A percentile compares a stretch with the other conserved stretches of the same genome.
These are phyloP conservation scores for Aspergillus avenaceus DNA, from an alignment of 495 filamentous ascomycete species.

Conservation along the genomic window DNA sequence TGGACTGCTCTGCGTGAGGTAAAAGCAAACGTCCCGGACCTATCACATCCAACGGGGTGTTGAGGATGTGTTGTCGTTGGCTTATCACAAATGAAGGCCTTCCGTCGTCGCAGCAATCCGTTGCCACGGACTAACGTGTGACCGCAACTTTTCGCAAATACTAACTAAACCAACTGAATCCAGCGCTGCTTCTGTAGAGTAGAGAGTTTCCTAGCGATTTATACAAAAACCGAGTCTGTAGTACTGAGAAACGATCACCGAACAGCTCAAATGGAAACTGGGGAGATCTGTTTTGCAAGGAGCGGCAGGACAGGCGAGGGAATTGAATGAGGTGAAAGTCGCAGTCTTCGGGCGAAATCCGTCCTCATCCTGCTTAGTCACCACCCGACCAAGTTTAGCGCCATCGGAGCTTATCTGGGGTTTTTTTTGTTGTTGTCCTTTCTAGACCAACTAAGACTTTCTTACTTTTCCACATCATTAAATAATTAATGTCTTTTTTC, in stretches of 20 bases:
- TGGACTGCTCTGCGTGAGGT: background rate
- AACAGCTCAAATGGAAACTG: background rate
- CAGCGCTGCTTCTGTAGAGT: conserved; percentile 10
- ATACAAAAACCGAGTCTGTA: background rate
- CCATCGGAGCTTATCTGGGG: conserved; percentile 3
- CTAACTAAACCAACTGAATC: conserved; percentile 9
- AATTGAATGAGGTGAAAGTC: conserved; percentile 42
- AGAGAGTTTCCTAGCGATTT: conserved; percentile 2
- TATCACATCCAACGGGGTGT: conserved; percentile 6
- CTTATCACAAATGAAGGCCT: conserved; percentile 11
- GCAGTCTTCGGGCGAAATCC: conserved; percentile 39
- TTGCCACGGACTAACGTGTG: conserved; percentile 21
- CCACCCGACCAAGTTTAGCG: conserved; percentile 11
- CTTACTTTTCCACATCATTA: too few species aligned
- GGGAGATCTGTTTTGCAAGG: conserved; percentile 8
- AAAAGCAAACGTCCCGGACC: conserved; percentile 3
- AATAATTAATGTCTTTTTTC: too few species aligned
- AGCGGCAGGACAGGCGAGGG: conserved; percentile 23
- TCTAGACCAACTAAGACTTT: too few species aligned
- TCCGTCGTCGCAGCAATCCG: conserved; percentile 17
- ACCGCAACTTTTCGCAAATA: conserved; percentile 6
- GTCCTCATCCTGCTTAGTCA: conserved; percentile 38
- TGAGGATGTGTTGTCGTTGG: conserved; percentile 1
- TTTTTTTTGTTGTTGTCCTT: background rate
- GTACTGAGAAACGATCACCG: background rate